Evolutionary conservation across 2,329 filamentous ascomycete genomes (phyloP).

Genomic region (Colletotrichum sp.): DNA sequence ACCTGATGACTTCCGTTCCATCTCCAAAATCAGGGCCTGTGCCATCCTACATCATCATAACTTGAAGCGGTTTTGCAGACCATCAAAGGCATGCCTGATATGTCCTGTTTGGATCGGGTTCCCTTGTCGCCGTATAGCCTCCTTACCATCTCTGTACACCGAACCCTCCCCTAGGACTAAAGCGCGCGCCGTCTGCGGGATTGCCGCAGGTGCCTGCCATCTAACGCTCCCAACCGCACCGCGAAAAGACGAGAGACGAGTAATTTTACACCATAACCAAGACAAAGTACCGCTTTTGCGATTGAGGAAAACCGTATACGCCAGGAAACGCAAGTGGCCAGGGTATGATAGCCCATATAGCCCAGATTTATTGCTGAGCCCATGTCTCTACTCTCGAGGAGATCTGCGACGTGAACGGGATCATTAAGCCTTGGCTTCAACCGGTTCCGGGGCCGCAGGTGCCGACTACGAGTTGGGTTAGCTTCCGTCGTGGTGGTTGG

Average conservation of each 20-base stretch:
- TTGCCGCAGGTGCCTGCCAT: neutral
- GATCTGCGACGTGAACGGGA: neutral
- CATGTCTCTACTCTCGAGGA: constrained; percentile 4
- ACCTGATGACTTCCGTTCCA: constrained; percentile 1
- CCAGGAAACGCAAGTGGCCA: constrained; percentile 21
- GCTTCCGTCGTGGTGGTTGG: neutral
- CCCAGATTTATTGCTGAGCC: neutral
- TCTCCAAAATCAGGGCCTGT: neutral
- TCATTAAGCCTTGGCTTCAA: constrained; percentile 41
- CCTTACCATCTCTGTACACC: constrained; percentile 11
- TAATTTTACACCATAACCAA: constrained; percentile 23
- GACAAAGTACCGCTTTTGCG: constrained; percentile 17
- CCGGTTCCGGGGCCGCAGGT: constrained; percentile 35
- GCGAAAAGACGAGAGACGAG: neutral
- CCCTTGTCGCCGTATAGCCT: neutral
- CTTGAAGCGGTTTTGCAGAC: constrained; percentile 3
- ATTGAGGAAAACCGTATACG: constrained; percentile 20
- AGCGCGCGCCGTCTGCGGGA: neutral
- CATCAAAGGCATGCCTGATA: neutral
- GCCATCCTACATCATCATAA: constrained; percentile 17
- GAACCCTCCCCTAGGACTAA: constrained; percentile 8
- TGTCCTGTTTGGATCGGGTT: neutral
- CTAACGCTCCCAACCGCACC: constrained; percentile 6
- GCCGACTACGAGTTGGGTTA: constrained; percentile 20
- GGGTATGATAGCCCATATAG: neutral